A percentile compares a stretch with the other conserved stretches of the same genome.
These are phyloP conservation scores for Penicillium sp. DNA, from an alignment of 2,329 filamentous ascomycete genomes.

Conservation along the genomic window DNA sequence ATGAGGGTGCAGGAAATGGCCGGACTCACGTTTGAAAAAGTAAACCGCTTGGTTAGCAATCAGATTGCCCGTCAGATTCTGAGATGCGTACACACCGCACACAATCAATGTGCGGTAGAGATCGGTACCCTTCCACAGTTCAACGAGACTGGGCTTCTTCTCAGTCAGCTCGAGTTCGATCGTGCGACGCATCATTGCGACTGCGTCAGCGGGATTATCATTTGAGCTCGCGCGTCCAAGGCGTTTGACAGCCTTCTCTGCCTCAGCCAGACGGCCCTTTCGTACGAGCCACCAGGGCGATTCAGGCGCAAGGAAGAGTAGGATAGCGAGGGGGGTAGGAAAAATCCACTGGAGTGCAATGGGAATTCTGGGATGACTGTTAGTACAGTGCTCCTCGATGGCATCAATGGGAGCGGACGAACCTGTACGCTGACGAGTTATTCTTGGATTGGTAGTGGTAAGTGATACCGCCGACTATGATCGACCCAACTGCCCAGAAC, in stretches of 20 bases:
- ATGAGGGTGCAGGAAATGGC: too few species aligned
- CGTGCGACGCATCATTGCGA: constrained; percentile 61
- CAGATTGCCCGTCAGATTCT: constrained; percentile 62
- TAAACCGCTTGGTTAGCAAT: constrained; percentile 63
- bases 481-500: constrained; percentile 64
- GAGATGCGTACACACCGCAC: constrained; percentile 58
- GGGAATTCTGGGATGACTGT: constrained; percentile 42
- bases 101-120: constrained; percentile 56
- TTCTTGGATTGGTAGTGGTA: constrained; percentile 50
- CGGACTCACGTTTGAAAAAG: constrained; percentile 52
- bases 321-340: constrained; percentile 55
- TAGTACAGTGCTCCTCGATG: too few species aligned
- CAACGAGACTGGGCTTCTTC: constrained; percentile 50
- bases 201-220: constrained; percentile 43
- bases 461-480: constrained; percentile 60
- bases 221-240: constrained; percentile 46
- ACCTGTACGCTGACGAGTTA: too few species aligned
- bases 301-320: constrained; percentile 51
- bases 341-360: constrained; percentile 62
- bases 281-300: constrained; percentile 58
- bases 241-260: constrained; percentile 49
- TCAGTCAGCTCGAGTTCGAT: constrained; percentile 55
- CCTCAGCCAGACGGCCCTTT: constrained; percentile 47
- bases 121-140: constrained; percentile 58
- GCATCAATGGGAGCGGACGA: too few species aligned